A percentile compares a stretch with the other conserved stretches of the same genome.
phyloP scores from a whole-genome alignment of 305 asterid species.

The Euphrasia arctica region DNA sequence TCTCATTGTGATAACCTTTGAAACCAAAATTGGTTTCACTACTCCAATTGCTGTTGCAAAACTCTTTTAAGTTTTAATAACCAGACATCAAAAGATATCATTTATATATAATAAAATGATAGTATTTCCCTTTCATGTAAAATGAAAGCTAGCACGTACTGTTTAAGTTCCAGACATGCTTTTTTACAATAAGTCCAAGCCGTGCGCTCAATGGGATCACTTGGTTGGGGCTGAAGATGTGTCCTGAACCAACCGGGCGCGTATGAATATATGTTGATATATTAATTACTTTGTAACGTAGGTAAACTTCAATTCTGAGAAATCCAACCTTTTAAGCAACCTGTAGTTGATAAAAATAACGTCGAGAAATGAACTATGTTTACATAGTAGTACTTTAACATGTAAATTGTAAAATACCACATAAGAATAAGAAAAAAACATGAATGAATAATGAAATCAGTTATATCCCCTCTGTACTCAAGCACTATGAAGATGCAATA shows the following conservation, averaged over 20 bases:
- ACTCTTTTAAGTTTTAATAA: neutral
- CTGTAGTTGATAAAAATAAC: constrained; percentile 28
- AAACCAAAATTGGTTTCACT: constrained; percentile 83
- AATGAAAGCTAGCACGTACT: constrained; percentile 44
- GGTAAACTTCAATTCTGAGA: constrained; percentile 57
- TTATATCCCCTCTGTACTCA: neutral
- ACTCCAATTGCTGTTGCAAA: constrained; percentile 75
- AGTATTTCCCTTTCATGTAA: neutral
- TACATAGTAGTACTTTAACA: neutral
- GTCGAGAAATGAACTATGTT: neutral
- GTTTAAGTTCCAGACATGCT: constrained; percentile 83
- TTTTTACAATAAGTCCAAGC: constrained; percentile 79
- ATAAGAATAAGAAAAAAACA: no score
- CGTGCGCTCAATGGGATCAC: constrained; percentile 64
- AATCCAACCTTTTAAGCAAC: constrained; percentile 74
- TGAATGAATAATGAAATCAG: neutral
- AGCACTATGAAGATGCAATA: neutral
- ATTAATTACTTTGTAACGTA: neutral
- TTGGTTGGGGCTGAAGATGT: constrained; percentile 58
- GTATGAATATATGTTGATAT: neutral
- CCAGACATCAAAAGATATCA: neutral
- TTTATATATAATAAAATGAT: neutral
- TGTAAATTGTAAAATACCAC: no score
- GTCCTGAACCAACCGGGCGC: constrained; percentile 37
- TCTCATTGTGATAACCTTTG: constrained; percentile 85